phyloP scores from a whole-genome alignment of 495 filamentous ascomycete species.

The Hypoxylon lienhwacheense region DNA sequence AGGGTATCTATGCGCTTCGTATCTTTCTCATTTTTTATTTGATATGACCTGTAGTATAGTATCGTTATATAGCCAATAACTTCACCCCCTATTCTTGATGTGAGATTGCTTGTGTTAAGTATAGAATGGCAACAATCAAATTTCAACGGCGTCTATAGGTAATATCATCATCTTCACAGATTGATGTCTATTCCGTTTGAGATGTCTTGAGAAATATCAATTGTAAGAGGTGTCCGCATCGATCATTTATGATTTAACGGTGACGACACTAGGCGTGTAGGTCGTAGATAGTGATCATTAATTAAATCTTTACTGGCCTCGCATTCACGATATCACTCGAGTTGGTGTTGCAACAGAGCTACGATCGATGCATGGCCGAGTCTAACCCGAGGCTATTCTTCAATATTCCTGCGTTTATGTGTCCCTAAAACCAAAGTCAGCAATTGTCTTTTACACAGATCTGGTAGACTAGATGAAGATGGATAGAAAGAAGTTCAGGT shows the following conservation, averaged over 20 bases:
- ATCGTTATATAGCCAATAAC: not conserved
- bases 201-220: too few relatives aligned
- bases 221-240: too few relatives aligned
- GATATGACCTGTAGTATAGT: not conserved
- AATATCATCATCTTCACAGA: not conserved
- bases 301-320: too few relatives aligned
- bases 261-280: too few relatives aligned
- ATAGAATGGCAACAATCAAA: not conserved
- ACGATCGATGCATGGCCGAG: too few relatives aligned
- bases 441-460: not conserved
- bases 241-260: too few relatives aligned
- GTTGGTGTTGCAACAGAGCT: not conserved
- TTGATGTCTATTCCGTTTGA: too few relatives aligned
- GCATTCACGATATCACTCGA: too few relatives aligned
- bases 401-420: not conserved
- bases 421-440: conserved; percentile 14
- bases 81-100: too few relatives aligned
- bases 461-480: not conserved
- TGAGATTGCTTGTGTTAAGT: too few relatives aligned
- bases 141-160: not conserved
- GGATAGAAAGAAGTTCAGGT: conserved; percentile 13
- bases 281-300: too few relatives aligned
- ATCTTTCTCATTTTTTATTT: not conserved
- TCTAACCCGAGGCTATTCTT: too few relatives aligned
- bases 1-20: not conserved